phyloP scores from a whole-genome alignment of 2,329 filamentous ascomycete genomes.

The Sphaceloma murrayae region DNA sequence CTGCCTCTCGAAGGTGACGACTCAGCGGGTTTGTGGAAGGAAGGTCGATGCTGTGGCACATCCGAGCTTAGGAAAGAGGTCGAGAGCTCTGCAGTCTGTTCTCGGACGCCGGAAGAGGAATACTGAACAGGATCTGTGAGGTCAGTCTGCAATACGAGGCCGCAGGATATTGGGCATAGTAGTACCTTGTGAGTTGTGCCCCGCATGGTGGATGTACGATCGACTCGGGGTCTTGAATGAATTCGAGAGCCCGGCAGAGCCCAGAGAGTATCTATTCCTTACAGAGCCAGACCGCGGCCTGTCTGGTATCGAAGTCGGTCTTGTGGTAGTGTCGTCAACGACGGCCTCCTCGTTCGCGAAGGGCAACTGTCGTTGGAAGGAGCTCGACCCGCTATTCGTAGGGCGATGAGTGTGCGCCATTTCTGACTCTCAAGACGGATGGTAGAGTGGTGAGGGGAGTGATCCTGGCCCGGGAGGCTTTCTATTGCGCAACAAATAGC shows the following conservation, averaged over 20 bases:
- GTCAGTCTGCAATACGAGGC: slow-evolving; percentile 9
- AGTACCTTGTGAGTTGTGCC: slow-evolving; percentile 22
- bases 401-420: slow-evolving; percentile 16
- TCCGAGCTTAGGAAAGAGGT: slow-evolving; percentile 31
- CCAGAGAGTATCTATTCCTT: slow-evolving; percentile 16
- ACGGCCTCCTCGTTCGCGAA: slow-evolving; percentile 20
- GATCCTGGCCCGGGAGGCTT: not conserved
- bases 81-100: slow-evolving; percentile 32
- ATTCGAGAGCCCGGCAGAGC: slow-evolving; percentile 22
- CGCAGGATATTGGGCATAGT: not conserved
- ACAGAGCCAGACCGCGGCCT: slow-evolving; percentile 18
- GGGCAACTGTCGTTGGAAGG: slow-evolving; percentile 19
- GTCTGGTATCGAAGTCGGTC: slow-evolving; percentile 16
- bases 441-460: not conserved
- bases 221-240: slow-evolving; percentile 28
- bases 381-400: slow-evolving; percentile 18
- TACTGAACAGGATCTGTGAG: slow-evolving; percentile 37
- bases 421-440: not conserved
- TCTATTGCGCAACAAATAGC: slow-evolving; percentile 1
- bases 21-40: slow-evolving; percentile 12
- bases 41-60: slow-evolving; percentile 19
- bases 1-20: slow-evolving; percentile 15
- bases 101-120: slow-evolving; percentile 31
- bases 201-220: slow-evolving; percentile 29
- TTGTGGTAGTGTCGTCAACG: slow-evolving; percentile 12